Evolutionary conservation across 306 rosid species (phyloP), one percentile per base, ranked within the genome.

Genomic region (Casuarina cunninghamiana): DNA sequence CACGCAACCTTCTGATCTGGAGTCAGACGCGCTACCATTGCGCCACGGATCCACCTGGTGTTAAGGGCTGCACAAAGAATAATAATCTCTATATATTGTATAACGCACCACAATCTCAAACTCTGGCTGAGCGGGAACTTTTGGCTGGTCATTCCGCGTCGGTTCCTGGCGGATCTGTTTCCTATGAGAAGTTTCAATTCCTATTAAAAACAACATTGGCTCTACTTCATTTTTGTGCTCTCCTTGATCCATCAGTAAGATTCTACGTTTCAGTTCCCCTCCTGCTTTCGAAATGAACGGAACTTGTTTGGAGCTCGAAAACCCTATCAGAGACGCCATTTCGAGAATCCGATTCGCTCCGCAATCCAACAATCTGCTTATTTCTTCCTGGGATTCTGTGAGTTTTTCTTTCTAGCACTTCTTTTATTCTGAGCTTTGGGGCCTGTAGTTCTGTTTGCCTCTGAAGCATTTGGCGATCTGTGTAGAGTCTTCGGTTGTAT

Each of bases 371-470:
- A 92, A 86, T 75, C 91, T 94, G 48, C 91, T 94, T 66, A 76
- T 92, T 46, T 88, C 97, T 11, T 92, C 97, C 13, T 95, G 97
- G 97, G 98, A 95, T 66, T 83, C 91, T 2, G 98, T 92, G 75
- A 81, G 85, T 81, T 3, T 2, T 50, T 3, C 41, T 63, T 66
- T 49, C 53, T 0, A 19, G 11, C 11, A 41, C 10, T 39, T 10
- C 21, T 68, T 21, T 13, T 48, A 5, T 37, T 21, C 55, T 8
- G 7, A 8, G 26, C 1, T 4, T 75, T 35, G 37, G 39, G 3
- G 32, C 77, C 68, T 53, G 3, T 32, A 26, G 4, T 9, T 42
- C 35, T 17, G 3, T 19, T 51, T 70, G n/a, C 26, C n/a, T 55
- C 50, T 78, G 32, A 75, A 42, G 41, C 15, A 45, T 50, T 38